phyloP scores from a whole-genome alignment of 2,329 filamentous ascomycete genomes.

The Juglanconis oblonga region DNA sequence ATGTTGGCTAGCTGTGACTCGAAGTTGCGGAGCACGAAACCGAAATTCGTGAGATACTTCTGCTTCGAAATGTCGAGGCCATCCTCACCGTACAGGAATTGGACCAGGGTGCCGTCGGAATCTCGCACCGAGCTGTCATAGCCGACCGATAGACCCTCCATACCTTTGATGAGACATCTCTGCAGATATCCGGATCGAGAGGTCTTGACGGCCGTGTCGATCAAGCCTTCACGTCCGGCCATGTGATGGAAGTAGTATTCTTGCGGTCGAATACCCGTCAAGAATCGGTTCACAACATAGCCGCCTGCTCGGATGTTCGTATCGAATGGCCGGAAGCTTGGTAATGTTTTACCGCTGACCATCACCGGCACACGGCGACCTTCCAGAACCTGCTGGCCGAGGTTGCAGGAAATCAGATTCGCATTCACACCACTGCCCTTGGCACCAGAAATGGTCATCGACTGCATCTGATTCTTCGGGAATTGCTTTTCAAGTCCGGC shows the following conservation, averaged over 20 bases:
- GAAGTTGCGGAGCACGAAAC: constrained; percentile 85
- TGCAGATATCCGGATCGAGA: constrained; percentile 95
- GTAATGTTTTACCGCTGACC: constrained; percentile 95
- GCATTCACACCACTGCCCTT: constrained; percentile 94
- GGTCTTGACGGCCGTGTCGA: constrained; percentile 98
- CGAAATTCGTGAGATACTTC: constrained; percentile 85
- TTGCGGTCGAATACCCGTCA: constrained; percentile 94
- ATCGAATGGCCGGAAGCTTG: constrained; percentile 91
- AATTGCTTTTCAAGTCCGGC: constrained; percentile 84
- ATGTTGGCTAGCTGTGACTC: constrained; percentile 75
- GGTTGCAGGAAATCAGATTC: constrained; percentile 94
- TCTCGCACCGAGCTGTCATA: constrained; percentile 95
- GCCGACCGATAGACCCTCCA: constrained; percentile 89
- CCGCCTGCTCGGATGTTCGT: constrained; percentile 86
- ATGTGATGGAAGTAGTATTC: constrained; percentile 99
- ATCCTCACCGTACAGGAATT: constrained; percentile 96
- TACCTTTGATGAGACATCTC: constrained; percentile 95
- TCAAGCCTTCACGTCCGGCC: constrained; percentile 96
- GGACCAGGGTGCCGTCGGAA: constrained; percentile 86
- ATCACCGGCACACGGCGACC: constrained; percentile 92
- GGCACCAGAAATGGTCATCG: constrained; percentile 95
- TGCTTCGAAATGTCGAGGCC: constrained; percentile 93
- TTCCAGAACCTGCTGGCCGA: constrained; percentile 95
- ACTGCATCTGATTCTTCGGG: constrained; percentile 97
- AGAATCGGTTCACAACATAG: constrained; percentile 92